phyloP scores from a whole-genome alignment of 73 alveolate species.

The Urostyla sp. region DNA sequence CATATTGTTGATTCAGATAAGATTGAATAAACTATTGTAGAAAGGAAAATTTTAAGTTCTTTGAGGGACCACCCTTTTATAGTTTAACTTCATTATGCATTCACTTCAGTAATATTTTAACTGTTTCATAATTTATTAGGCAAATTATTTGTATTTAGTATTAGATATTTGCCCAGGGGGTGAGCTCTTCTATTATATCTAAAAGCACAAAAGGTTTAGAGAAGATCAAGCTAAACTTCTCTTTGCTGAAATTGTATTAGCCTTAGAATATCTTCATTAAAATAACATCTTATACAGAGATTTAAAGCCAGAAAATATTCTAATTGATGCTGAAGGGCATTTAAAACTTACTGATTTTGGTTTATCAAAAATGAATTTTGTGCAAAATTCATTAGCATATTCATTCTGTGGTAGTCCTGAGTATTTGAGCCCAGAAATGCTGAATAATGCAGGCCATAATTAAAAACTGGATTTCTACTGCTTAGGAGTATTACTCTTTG shows the following conservation, averaged over 20 bases:
- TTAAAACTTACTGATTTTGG: conserved; percentile 77
- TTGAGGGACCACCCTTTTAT: conserved; percentile 64
- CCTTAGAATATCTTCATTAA: conserved; percentile 75
- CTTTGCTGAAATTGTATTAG: conserved; percentile 73
- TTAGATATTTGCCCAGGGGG: conserved; percentile 89
- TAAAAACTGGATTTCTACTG: conserved; percentile 53
- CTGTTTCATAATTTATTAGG: background rate
- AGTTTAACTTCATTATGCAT: conserved; percentile 63
- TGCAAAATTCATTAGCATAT: conserved; percentile 53
- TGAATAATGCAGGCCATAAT: conserved; percentile 36
- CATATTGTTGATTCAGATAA: conserved; percentile 29
- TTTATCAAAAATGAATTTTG: conserved; percentile 65
- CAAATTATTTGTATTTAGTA: conserved; percentile 69
- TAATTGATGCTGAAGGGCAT: conserved; percentile 67
- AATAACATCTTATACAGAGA: conserved; percentile 72
- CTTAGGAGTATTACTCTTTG: conserved; percentile 63
- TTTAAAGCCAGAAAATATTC: conserved; percentile 78
- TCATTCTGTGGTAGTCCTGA: conserved; percentile 89
- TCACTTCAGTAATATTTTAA: conserved; percentile 51
- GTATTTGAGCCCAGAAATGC: conserved; percentile 86
- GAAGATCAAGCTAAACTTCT: conserved; percentile 76
- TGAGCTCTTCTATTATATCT: conserved; percentile 77
- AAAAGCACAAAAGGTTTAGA: conserved; percentile 66
- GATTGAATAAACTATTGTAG: conserved; percentile 34
- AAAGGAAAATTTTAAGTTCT: conserved; percentile 52